Evolutionary conservation across 2,329 filamentous ascomycete species (phyloP).

Genomic region (Aspergillus luchuensis): DNA sequence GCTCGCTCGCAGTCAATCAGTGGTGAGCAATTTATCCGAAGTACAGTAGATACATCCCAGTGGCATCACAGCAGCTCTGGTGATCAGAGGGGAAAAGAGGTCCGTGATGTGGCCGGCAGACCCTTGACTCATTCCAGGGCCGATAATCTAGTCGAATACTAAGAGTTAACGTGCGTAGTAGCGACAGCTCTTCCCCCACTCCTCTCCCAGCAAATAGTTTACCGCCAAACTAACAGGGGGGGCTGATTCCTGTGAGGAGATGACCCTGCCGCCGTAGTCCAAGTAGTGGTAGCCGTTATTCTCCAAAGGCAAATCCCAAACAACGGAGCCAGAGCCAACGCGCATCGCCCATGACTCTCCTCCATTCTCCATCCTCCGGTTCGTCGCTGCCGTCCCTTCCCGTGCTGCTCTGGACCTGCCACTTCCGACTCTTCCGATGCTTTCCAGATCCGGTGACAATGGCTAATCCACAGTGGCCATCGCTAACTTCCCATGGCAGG

Average conservation of each 20-base stretch:
- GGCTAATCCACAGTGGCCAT: slow-evolving; percentile 20
- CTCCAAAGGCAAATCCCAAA: background rate
- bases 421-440: slow-evolving; percentile 27
- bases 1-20: background rate
- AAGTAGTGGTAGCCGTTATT: background rate
- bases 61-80: slow-evolving; percentile 1
- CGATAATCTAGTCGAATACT: background rate
- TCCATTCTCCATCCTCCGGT: slow-evolving; percentile 11
- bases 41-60: background rate
- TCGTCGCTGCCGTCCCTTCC: slow-evolving; percentile 17
- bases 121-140: slow-evolving; percentile 12
- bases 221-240: slow-evolving; percentile 5
- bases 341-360: slow-evolving; percentile 3
- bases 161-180: background rate
- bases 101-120: slow-evolving; percentile 14
- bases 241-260: slow-evolving; percentile 10
- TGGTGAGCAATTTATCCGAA: background rate
- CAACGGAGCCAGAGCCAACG: slow-evolving; percentile 1
- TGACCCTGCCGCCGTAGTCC: background rate
- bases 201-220: background rate
- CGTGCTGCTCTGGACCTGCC: slow-evolving; percentile 13
- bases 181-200: background rate
- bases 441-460: slow-evolving; percentile 26
- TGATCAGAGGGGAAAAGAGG: slow-evolving; percentile 21
- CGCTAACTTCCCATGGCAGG: slow-evolving; percentile 25